Percentiles rank a stretch among this genome's conserved stretches.
Evolutionary conservation across 2,329 filamentous ascomycete genomes (phyloP).

Genomic region (Cryoendolithus antarcticus): DNA sequence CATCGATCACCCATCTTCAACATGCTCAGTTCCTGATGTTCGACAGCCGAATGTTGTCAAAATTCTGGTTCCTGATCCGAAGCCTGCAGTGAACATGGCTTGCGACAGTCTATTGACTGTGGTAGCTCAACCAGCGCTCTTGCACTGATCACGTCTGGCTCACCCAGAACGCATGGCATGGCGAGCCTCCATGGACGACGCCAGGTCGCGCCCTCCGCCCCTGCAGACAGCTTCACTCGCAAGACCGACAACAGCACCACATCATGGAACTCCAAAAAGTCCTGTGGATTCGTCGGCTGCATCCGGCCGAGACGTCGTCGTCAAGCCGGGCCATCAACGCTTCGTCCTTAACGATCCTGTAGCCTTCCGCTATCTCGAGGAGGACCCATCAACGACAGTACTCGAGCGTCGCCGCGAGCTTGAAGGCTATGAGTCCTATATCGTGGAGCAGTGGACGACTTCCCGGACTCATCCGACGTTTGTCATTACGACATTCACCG

Average conservation of each 20-base stretch:
- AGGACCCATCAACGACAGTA: slow-evolving; percentile 64
- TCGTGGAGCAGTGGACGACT: slow-evolving; percentile 97
- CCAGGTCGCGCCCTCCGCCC: slow-evolving; percentile 5
- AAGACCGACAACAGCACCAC: slow-evolving; percentile 10
- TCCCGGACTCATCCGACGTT: slow-evolving; percentile 83
- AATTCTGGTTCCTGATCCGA: no score
- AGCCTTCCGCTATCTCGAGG: slow-evolving; percentile 66
- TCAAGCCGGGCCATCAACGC: slow-evolving; percentile 35
- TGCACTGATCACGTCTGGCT: no score
- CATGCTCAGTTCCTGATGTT: no score
- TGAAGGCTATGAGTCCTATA: slow-evolving; percentile 78
- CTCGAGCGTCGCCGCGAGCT: slow-evolving; percentile 60
- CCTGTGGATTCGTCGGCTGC: slow-evolving; percentile 1
- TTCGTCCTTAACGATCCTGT: slow-evolving; percentile 56
- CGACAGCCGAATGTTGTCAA: no score
- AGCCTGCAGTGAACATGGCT: no score
- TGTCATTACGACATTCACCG: slow-evolving; percentile 85
- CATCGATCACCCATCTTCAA: no score
- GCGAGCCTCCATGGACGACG: slow-evolving; percentile 8
- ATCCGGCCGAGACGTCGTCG: slow-evolving; percentile 2
- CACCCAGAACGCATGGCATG: slow-evolving; percentile 6
- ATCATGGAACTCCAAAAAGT: slow-evolving; percentile 3
- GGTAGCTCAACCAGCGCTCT: no score
- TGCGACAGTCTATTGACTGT: no score
- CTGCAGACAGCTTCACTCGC: slow-evolving; percentile 4